Evolutionary conservation across 192 early-diverging fungal genomes (phyloP).

Genomic region (Cetraspora pellucida): DNA sequence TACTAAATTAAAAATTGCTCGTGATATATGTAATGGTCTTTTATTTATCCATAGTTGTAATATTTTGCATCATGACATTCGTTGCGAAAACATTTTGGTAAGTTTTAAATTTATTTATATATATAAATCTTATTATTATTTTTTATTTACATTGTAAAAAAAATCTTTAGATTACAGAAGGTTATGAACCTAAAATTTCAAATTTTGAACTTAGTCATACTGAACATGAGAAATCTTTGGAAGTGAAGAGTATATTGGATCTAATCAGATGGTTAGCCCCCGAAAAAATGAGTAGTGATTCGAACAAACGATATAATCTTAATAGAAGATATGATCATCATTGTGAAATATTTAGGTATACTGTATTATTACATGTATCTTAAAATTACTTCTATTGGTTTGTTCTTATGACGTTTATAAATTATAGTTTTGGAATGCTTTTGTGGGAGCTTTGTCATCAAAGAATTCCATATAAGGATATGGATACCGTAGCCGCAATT

Average conservation of each 20-base stretch:
- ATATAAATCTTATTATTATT: neutral
- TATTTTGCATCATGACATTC: conserved; percentile 8
- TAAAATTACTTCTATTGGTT: neutral
- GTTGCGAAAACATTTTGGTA: conserved; percentile 20
- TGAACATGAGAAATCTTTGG: neutral
- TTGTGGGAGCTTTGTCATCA: conserved; percentile 16
- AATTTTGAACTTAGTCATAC: conserved; percentile 1
- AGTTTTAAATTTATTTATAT: neutral
- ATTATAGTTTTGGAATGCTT: conserved; percentile 9
- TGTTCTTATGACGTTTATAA: neutral
- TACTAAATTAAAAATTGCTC: neutral
- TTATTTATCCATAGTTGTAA: neutral
- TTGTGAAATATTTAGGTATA: conserved; percentile 21
- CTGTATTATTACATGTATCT: neutral
- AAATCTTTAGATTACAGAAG: neutral
- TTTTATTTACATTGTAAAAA: neutral
- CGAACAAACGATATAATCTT: neutral
- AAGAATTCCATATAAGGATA: neutral
- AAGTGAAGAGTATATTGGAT: neutral
- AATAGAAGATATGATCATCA: neutral
- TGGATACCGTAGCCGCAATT: neutral
- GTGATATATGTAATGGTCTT: neutral
- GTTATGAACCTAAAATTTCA: conserved; percentile 6
- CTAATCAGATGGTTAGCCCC: conserved; percentile 5
- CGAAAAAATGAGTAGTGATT: neutral